A percentile compares a stretch with the other conserved stretches of the same genome.
Conservation (phyloP, 1,284 basidiomycete species). For the Trichosporon ovoides region DNA sequence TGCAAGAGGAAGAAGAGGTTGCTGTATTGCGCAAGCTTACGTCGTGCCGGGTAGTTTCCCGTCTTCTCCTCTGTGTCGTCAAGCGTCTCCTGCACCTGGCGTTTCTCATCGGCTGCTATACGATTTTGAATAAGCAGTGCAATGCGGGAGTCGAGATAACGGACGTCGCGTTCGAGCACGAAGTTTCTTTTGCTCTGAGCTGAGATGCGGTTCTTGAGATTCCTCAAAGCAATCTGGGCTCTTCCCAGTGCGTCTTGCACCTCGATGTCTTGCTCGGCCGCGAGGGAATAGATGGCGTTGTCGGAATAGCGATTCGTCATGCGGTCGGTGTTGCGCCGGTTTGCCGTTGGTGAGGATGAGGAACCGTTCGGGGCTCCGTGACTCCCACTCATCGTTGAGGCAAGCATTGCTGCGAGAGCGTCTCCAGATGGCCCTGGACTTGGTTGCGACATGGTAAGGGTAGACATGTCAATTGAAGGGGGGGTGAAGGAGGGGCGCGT, state of each 20-base stretch:
- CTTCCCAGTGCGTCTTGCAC: constrained; percentile 95
- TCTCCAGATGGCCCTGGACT: constrained; percentile 4
- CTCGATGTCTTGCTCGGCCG: constrained; percentile 96
- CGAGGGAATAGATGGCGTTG: constrained; percentile 93
- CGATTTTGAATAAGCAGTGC: constrained; percentile 96
- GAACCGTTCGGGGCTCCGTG: neutral
- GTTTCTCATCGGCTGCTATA: constrained; percentile 95
- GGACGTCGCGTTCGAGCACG: constrained; percentile 93
- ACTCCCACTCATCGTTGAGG: neutral
- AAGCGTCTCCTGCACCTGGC: constrained; percentile 86
- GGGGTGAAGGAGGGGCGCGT: neutral
- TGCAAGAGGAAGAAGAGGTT: constrained; percentile 98
- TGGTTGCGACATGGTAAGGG: constrained; percentile 5
- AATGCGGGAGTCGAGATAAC: constrained; percentile 96
- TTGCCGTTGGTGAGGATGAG: constrained; percentile 11
- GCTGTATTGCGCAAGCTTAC: constrained; percentile 84
- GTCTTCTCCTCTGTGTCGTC: constrained; percentile 78
- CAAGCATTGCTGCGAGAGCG: constrained; percentile 3
- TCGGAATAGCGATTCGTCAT: constrained; percentile 96
- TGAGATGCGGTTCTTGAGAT: constrained; percentile 95
- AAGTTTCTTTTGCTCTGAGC: constrained; percentile 99
- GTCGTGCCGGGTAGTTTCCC: constrained; percentile 86
- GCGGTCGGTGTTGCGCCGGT: constrained; percentile 56
- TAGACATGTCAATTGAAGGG: constrained; percentile 4
- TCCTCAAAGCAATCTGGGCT: constrained; percentile 93